phyloP scores from a whole-genome alignment of 768 basidiomycete species.

The Boletus subparvulus region DNA sequence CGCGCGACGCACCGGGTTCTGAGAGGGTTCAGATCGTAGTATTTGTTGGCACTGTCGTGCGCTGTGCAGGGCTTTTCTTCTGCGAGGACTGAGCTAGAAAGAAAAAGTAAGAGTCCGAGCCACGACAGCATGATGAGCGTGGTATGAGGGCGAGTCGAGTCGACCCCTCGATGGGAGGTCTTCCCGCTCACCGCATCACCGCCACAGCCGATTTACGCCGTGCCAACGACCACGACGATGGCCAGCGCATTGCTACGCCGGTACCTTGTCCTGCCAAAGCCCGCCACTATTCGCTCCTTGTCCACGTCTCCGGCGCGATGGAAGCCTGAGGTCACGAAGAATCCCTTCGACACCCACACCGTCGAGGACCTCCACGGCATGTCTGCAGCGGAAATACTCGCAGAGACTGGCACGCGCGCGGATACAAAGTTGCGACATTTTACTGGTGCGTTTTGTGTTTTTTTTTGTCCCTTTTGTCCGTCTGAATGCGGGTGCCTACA shows the following conservation, averaged over 20 bases:
- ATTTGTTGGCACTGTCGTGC: constrained; percentile 48
- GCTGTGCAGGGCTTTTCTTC: constrained; percentile 62
- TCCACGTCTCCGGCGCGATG: constrained; percentile 26
- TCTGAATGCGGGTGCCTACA: constrained; percentile 30
- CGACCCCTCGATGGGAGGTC: constrained; percentile 29
- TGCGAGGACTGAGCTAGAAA: constrained; percentile 19
- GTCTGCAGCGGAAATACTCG: constrained; percentile 75
- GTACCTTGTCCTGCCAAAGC: constrained; percentile 42
- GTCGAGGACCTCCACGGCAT: constrained; percentile 86
- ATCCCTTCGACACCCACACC: constrained; percentile 62
- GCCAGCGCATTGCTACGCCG: constrained; percentile 66
- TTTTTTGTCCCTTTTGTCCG: constrained; percentile 1
- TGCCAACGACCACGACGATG: constrained; percentile 47
- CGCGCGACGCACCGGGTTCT: constrained; percentile 47
- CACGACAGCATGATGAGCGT: constrained; percentile 1
- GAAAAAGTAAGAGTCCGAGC: background rate
- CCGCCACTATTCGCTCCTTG: constrained; percentile 25
- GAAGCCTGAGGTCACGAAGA: constrained; percentile 36
- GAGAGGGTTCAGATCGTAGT: constrained; percentile 67
- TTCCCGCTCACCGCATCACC: constrained; percentile 5
- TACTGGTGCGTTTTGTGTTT: constrained; percentile 59
- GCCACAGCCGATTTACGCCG: constrained; percentile 32
- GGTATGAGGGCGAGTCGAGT: constrained; percentile 10
- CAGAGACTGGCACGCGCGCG: constrained; percentile 65
- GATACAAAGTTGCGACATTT: constrained; percentile 91